Conservation (phyloP, 768 basidiomycete species). For the Dendrothele bispora region DNA sequence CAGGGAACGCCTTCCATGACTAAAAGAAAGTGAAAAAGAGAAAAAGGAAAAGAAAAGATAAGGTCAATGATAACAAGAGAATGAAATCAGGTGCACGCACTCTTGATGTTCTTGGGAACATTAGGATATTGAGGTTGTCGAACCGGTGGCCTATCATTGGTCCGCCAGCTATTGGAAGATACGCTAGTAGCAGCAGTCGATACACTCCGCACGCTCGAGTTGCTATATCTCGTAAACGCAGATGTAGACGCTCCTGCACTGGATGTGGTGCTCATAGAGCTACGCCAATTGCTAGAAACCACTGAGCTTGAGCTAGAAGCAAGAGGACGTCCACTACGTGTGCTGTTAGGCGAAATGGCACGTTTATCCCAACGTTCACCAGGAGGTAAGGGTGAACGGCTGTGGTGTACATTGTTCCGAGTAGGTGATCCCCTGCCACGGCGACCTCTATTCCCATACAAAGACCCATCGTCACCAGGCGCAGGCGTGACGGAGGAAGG, state of each 20-base stretch:
- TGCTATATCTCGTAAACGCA: slow-evolving; percentile 80
- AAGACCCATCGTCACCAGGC: slow-evolving; percentile 36
- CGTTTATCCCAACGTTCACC: slow-evolving; percentile 34
- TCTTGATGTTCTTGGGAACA: slow-evolving; percentile 76
- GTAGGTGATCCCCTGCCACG: slow-evolving; percentile 24
- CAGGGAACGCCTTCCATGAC: slow-evolving; percentile 79
- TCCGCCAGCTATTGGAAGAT: slow-evolving; percentile 73
- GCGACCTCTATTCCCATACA: slow-evolving; percentile 52
- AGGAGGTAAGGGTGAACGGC: slow-evolving; percentile 10
- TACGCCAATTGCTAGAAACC: slow-evolving; percentile 75
- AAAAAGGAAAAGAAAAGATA: slow-evolving; percentile 5
- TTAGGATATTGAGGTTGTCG: slow-evolving; percentile 18
- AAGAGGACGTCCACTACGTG: slow-evolving; percentile 49
- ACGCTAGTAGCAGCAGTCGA: slow-evolving; percentile 83
- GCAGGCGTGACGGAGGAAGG: slow-evolving; percentile 16
- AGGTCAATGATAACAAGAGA: too few relatives aligned
- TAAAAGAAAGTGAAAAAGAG: slow-evolving; percentile 25
- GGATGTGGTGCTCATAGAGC: slow-evolving; percentile 67
- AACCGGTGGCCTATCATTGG: slow-evolving; percentile 33
- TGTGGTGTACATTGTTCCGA: slow-evolving; percentile 14
- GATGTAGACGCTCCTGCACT: slow-evolving; percentile 70
- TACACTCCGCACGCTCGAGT: slow-evolving; percentile 68
- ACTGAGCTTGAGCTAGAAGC: slow-evolving; percentile 63
- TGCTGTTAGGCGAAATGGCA: slow-evolving; percentile 59
- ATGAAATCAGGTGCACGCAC: slow-evolving; percentile 46